A percentile compares a stretch with the other conserved stretches of the same genome.
Evolutionary conservation across 352 stramenopile species (phyloP).

Genomic region (Globisporangium mamillatum): DNA sequence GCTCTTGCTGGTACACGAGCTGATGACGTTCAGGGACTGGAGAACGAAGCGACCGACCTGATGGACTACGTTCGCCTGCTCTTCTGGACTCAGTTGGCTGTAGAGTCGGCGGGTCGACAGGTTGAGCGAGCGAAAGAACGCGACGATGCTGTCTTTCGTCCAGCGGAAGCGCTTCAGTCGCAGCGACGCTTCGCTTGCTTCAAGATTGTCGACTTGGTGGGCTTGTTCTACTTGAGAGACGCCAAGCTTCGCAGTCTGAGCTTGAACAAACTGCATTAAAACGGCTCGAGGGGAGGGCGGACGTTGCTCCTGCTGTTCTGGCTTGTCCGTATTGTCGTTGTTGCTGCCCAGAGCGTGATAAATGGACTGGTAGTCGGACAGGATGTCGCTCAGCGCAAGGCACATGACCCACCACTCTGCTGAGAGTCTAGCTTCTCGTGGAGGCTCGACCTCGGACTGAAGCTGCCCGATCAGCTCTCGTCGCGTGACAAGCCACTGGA

Average conservation of each 20-base stretch:
- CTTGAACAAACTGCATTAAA: neutral
- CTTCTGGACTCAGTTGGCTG: slow-evolving; percentile 11
- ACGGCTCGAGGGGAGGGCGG: neutral
- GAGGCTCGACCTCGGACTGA: neutral
- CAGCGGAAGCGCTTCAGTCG: slow-evolving; percentile 16
- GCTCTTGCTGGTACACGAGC: neutral
- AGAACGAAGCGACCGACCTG: slow-evolving; percentile 20
- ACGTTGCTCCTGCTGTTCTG: neutral
- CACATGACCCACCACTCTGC: slow-evolving; percentile 17
- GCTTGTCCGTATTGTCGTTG: neutral
- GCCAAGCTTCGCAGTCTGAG: neutral
- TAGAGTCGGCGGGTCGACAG: slow-evolving; percentile 28
- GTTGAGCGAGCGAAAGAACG: slow-evolving; percentile 30
- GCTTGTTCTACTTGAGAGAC: neutral
- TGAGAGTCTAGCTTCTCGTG: neutral
- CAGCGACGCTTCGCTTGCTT: neutral
- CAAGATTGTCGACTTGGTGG: neutral
- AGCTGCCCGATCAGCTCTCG: slow-evolving; percentile 14
- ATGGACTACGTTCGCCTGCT: slow-evolving; percentile 13
- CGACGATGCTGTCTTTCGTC: slow-evolving; percentile 18
- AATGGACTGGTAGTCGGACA: slow-evolving; percentile 7
- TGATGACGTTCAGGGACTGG: slow-evolving; percentile 4
- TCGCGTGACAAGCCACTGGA: slow-evolving; percentile 17
- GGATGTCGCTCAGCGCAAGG: slow-evolving; percentile 13
- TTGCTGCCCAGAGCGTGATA: neutral